Percentiles rank a stretch among this genome's conserved stretches.
Conservation (phyloP, 257 asterid genomes). For the Petunia secreta region DNA sequence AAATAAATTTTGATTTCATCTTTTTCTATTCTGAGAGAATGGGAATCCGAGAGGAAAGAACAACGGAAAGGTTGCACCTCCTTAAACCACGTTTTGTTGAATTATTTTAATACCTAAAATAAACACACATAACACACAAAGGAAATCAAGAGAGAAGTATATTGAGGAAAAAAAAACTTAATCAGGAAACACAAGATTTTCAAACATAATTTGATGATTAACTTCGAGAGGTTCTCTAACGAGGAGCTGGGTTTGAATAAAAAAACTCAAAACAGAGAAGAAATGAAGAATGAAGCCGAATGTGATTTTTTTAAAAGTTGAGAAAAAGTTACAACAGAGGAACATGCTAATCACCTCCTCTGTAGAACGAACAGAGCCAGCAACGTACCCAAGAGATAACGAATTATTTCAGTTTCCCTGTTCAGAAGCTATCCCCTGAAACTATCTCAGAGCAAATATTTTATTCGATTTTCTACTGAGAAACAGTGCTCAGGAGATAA, state of each 20-base stretch:
- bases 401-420: background rate
- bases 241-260: background rate
- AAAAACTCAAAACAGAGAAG: background rate
- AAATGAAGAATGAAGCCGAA: background rate
- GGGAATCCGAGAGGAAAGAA: background rate
- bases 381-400: background rate
- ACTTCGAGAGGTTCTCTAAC: background rate
- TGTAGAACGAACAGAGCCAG: background rate
- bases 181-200: background rate
- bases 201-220: background rate
- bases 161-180: background rate
- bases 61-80: background rate
- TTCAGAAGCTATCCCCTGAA: background rate
- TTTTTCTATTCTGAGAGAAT: background rate
- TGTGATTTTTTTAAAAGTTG: background rate
- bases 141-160: background rate
- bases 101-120: conserved; percentile 13
- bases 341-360: background rate
- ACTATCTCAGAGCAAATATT: background rate
- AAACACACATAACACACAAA: background rate
- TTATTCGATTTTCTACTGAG: background rate
- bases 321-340: background rate
- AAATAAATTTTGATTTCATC: no score
- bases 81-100: background rate
- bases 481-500: background rate